A percentile compares a stretch with the other conserved stretches of the same genome.
These are phyloP conservation scores for Spongiforma sp. DNA, from an alignment of 1,284 basidiomycete species.

Conservation along the genomic window DNA sequence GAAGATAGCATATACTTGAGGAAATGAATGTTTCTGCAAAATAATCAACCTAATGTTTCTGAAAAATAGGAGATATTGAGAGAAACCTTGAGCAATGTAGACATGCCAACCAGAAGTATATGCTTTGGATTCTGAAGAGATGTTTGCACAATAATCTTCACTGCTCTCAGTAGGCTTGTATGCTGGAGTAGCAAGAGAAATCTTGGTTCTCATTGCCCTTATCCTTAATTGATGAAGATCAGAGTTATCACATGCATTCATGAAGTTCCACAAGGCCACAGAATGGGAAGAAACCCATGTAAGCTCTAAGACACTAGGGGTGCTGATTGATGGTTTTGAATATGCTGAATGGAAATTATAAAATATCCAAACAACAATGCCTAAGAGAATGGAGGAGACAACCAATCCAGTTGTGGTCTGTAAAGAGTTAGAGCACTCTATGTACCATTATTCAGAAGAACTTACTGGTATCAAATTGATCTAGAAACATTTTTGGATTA, in stretches of 20 bases:
- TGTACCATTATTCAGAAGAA: not conserved
- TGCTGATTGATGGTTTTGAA: not conserved
- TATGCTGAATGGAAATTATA: not conserved
- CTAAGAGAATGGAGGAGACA: conserved; percentile 4
- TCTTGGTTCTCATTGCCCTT: conserved; percentile 2
- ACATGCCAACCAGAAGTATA: not conserved
- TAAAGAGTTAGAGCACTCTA: not conserved
- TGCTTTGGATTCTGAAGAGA: not conserved
- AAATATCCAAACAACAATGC: not conserved
- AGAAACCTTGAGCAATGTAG: not conserved
- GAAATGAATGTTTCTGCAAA: not conserved
- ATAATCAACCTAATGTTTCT: not conserved
- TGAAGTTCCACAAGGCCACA: not conserved
- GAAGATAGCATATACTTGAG: conserved; percentile 1
- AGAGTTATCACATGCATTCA: not conserved
- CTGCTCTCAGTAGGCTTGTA: not conserved
- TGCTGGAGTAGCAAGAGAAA: conserved; percentile 3
- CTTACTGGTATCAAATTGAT: conserved; percentile 6
- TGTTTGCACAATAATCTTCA: not conserved
- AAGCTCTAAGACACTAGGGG: not conserved
- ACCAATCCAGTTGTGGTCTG: conserved; percentile 8
- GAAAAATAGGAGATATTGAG: not conserved
- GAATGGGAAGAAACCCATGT: not conserved
- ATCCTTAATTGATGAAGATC: conserved; percentile 7
- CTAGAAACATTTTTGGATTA: not conserved